These are phyloP conservation scores for Silene uniflora DNA, from an alignment of 148 eudicot genomes.

Conservation along the genomic window DNA sequence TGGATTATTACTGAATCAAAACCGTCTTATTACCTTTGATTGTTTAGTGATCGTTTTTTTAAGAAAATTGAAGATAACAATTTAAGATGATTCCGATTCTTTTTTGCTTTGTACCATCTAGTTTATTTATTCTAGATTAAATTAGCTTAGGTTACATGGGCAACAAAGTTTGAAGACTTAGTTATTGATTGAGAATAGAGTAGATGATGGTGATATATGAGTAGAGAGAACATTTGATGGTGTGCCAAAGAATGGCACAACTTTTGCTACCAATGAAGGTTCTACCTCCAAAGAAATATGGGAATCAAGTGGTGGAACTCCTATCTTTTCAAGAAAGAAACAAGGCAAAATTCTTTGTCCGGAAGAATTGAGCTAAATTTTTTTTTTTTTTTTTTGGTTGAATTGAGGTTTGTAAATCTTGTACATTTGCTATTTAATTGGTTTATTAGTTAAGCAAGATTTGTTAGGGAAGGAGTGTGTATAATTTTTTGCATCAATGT, in stretches of 20 bases:
- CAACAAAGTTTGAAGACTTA: not conserved
- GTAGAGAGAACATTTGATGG: slow-evolving; percentile 27
- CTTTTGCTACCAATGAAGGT: slow-evolving; percentile 16
- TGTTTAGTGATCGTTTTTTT: not conserved
- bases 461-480: slow-evolving; percentile 31
- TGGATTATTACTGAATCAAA: slow-evolving; percentile 44
- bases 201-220: too few relatives aligned
- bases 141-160: not conserved
- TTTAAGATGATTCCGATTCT: not conserved
- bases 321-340: slow-evolving; percentile 4
- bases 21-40: slow-evolving; percentile 24
- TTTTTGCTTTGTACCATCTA: not conserved
- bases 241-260: slow-evolving; percentile 12
- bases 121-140: not conserved
- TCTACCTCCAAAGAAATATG: slow-evolving; percentile 21
- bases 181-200: slow-evolving; percentile 8
- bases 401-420: slow-evolving; percentile 29
- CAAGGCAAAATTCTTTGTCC: not conserved
- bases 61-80: not conserved
- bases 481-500: not conserved
- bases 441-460: slow-evolving; percentile 33
- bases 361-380: slow-evolving; percentile 8
- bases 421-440: slow-evolving; percentile 24
- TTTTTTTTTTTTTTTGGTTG: slow-evolving; percentile 23
- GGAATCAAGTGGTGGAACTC: slow-evolving; percentile 12